Base-by-base conservation (phyloP, 305 asterid genomes). In the Solanum hybrid region DNA sequence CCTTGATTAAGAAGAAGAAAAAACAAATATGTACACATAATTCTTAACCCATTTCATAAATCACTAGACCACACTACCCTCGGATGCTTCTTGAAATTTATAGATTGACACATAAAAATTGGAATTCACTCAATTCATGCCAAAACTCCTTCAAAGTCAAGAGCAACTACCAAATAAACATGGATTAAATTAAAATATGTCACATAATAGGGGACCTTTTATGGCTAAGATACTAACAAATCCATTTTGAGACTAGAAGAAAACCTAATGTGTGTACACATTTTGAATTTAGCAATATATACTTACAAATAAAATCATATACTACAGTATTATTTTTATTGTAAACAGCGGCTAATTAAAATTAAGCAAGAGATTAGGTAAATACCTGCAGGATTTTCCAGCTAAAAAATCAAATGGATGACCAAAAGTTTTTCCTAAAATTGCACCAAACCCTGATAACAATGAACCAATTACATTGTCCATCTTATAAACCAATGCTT, bases 321-420 rank as follows among this genome's bases (percentile, higher is more conserved):
- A 73, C 34, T 26, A 73, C 2, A 57, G n/a, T 73, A 75, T 29
- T 73, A 12, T 73, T 2, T 75, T 75, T 13, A 31, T 11, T 24
- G 17, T 37, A 13, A 80, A 80, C 20, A 13, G 1, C 4, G 20
- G 20, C 8, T 29, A 29, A 39, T 38, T 17, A 79, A 73, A 70
- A 70, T n/a, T 24, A 70, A 70, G 36, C 36, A 27, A 73, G 79
- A 73, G 36, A 73, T 27, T 73, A 73, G 79, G 79, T 65, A 31
- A 72, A 92, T 94, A 96, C 97, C 92, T 91, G 94, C 99, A 96
- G 27, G 94, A 90, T 90, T 93, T 94, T 39, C 97, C 98, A 11
- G 99, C 91, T 14, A 95, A 94, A 91, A 96, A 95, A 89, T 95
- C 97, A 39, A 96, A 95, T 87, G 99, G 99, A 89, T 95, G 99